Base-by-base conservation (phyloP, 2,329 filamentous ascomycete genomes). In the Plenodomus lindquistii region DNA sequence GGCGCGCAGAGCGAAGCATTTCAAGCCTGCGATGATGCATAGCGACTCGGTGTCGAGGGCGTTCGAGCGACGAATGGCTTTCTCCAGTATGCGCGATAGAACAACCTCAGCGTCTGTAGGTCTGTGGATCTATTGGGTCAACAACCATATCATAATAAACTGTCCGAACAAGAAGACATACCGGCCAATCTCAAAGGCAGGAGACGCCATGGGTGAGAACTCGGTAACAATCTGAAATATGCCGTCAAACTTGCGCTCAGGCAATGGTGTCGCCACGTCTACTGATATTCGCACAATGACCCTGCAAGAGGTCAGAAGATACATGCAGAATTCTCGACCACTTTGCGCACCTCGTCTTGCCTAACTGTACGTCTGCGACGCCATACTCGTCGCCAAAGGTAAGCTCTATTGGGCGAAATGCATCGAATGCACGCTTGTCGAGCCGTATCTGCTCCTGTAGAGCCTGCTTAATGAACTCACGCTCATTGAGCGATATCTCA, bases 41-140 rank as follows among this genome's bases (percentile, higher is more conserved):
- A 99, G 82, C 3, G 92, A 96, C 75, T 99, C 94, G 27, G 92
- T 96, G 72, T 97, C 93, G 35, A 99, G 84, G 6, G 94, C 93
- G 60, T 88, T 88, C 1, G 92, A 96, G 51, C 94, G 87, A 36
- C 94, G 91, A 52, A 97, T 85, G 8, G 94, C 93, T 76, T 96
- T 96, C 73, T 99, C 94, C 17, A 99, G 85, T 36, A 94, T 83
- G 27, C 93, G 86, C 9, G 92, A 91, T 21, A 97, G 84, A 36
- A 96, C 82, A 2, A 92, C 81, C 75, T 97, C 94, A 46, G 87
- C 83, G 63, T 95, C 89, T 54, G 87, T 92, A 40, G 88, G 88
- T 44, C 91, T 83, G 53, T 37, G 44, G 16, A 41, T 39, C 50
- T 37, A 52, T 48, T 67, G 54, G 67, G 63, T 48, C 41, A 43